phyloP scores from a whole-genome alignment of 2,329 filamentous ascomycete genomes.

The Alternaria incomplexa region DNA sequence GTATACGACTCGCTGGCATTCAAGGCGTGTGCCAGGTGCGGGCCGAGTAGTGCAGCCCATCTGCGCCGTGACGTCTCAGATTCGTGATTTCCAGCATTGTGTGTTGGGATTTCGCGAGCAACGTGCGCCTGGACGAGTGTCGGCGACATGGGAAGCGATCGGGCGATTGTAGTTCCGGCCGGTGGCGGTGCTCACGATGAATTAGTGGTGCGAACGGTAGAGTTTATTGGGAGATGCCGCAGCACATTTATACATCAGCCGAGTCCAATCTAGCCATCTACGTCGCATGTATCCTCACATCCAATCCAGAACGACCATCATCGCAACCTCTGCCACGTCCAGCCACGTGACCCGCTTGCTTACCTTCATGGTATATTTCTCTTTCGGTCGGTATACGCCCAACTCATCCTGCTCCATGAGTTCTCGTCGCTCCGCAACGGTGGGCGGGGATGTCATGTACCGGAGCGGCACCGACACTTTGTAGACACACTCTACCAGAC shows the following conservation, averaged over 20 bases:
- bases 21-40: background rate
- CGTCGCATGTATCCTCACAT: background rate
- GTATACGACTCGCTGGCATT: background rate
- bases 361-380: background rate
- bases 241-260: background rate
- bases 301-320: background rate
- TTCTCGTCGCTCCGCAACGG: background rate
- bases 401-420: background rate
- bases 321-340: background rate
- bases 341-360: background rate
- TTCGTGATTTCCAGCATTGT: background rate
- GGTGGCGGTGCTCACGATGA: no score
- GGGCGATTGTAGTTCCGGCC: no score
- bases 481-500: no score
- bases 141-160: no score
- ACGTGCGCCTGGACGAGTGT: no score
- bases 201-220: background rate
- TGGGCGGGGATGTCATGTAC: background rate
- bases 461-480: no score
- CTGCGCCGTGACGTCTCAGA: background rate
- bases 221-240: background rate
- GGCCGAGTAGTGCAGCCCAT: background rate
- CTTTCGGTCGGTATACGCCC: background rate
- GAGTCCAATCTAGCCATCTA: background rate
- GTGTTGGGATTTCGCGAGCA: no score